Percentiles rank a stretch among this genome's conserved stretches.
phyloP scores from a whole-genome alignment of 2,329 filamentous ascomycete species.

The Pseudogymnoascus sp. region DNA sequence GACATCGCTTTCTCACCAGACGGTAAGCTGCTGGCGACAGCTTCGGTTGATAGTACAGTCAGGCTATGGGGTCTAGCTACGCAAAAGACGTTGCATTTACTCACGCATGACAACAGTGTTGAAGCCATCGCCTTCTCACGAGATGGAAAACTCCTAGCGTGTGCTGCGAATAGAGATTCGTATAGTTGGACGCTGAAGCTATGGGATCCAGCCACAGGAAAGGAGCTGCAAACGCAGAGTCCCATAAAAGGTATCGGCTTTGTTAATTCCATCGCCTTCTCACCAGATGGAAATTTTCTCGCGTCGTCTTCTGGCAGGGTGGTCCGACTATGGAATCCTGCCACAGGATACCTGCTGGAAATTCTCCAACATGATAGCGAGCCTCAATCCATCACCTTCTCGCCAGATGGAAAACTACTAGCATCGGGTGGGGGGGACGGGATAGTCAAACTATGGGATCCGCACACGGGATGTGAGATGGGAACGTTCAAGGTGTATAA shows the following conservation, averaged over 20 bases:
- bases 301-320: not conserved
- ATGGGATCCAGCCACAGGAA: not conserved
- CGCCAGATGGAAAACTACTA: slow-evolving; percentile 4
- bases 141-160: not conserved
- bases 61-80: not conserved
- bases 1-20: not conserved
- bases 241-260: not conserved
- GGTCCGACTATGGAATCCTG: not conserved
- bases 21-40: not conserved
- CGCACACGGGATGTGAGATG: not conserved
- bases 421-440: slow-evolving; percentile 6
- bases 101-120: not conserved
- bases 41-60: not conserved
- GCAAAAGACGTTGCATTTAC: not conserved
- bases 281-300: slow-evolving; percentile 5
- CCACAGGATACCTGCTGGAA: not conserved
- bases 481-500: slow-evolving; percentile 7
- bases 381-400: slow-evolving; percentile 11
- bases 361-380: not conserved
- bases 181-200: not conserved
- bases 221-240: not conserved
- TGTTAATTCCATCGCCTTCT: not conserved
- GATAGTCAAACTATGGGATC: slow-evolving; percentile 7
- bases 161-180: not conserved
- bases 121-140: not conserved